Base-by-base conservation (phyloP, 192 early-diverging fungal species). In the Backusella mclennaniae region DNA sequence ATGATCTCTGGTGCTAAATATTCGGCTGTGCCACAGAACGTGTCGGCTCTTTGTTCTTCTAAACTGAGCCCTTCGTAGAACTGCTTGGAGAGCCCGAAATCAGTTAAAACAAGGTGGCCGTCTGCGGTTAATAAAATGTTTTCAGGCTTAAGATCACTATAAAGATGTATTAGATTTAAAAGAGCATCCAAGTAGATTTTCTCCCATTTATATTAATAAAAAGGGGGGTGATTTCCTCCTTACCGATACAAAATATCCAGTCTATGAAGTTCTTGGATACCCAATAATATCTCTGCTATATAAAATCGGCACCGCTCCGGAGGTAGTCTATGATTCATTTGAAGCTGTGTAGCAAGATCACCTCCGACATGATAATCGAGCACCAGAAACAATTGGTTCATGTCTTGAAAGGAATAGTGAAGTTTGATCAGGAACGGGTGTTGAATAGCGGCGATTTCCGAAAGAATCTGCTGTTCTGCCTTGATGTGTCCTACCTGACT, bases 371-470 rank as follows among this genome's bases (percentile, higher is more conserved):
- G 88, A 79, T 96, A 98, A 74, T 92, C 92, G 82, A 99, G 84
- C 63, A 99, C 93, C 77, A 99, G 85, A 80, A 92, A 98, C 44
- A 99, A 84, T 75, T 93, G 91, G 29, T 89, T 88, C 33, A 90
- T 84, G 36, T 94, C 93, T 77, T 99, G 96, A 79, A 98, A 99
- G 1, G 96, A 95, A 72, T 93, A 95, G 77, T 91, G 90, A 26
- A 99, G 87, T 75, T 91, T 95, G 71, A 99, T 93, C 67, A 98
- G 86, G 85, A 97, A 98, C 15, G 96, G 96, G 78, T 98, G 95
- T 38, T 88, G 88, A 44, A 94, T 90, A 2, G 56, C 15, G 21
- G 74, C 74, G 31, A 75, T 67, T n/a, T 83, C 82, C 19, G 84
- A 80, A 2, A 98, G 85, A 69, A 98, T 95, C 46, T 90, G 84